Evolutionary conservation across 2,329 filamentous ascomycete genomes (phyloP), one percentile per base, ranked within the genome.

Genomic region (Clonostachys sp.): DNA sequence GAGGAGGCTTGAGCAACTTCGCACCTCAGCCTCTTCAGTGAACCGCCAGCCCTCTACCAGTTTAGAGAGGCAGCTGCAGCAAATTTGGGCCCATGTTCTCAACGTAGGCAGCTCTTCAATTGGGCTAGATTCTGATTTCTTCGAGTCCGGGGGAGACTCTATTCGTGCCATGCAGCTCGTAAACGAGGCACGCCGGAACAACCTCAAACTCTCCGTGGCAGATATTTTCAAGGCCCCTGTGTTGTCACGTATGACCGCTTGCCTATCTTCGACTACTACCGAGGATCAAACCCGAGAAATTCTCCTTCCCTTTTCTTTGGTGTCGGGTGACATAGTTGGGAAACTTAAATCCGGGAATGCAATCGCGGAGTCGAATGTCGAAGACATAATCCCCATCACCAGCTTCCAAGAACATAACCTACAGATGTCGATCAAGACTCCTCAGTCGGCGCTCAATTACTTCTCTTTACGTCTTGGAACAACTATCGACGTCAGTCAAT

Each of bases 21-120:
- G 30, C 16, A 5, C 34, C 8, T 18, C 30, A 8, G 44, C n/a
- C 30, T 18, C 17, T 12, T 17, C 9, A n/a, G 16, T 20, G 36
- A 39, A 39, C 13, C 17, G 41, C 34, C 34, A 45, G 34, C 44
- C 44, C 12, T 20, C 45, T 14, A 44, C 48, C 8, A 43, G 45
- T 6, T 40, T 39, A 17, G 50, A 51, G 14, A 6, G 9, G 41
- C 33, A 38, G 14, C 9, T 51, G n/a, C 45, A 40, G 17, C 44
- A 47, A n/a, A 55, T 66, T 17, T 74, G 71, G 68, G 55, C 57
- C 12, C 55, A 61, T 3, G 55, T 70, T 0, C 58, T 74, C 9
- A 53, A 55, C 7, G 51, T 68, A 3, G 52, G 55, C 5, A 48
- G 14, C 16, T 14, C 14, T 10, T 14, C 57, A 9, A 38, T 50